phyloP scores from a whole-genome alignment of 495 filamentous ascomycete genomes.

The Parachaetomium inaequale region DNA sequence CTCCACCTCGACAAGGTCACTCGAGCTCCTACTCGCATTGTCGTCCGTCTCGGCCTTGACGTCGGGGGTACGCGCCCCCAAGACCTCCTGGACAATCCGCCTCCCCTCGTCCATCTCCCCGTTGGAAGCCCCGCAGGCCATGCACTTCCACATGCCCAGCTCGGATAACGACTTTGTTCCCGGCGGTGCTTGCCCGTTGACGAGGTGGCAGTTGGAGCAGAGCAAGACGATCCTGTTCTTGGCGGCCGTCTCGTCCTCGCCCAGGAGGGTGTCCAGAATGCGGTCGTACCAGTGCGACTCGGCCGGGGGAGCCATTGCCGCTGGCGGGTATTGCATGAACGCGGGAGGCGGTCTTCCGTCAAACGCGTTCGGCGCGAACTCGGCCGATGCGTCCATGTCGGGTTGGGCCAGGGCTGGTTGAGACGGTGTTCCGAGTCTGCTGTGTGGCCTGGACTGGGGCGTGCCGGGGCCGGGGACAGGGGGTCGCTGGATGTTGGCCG shows the following conservation, averaged over 20 bases:
- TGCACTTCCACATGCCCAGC: slow-evolving; percentile 85
- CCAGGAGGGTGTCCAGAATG: slow-evolving; percentile 83
- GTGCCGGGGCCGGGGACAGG: slow-evolving; percentile 16
- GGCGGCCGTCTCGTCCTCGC: slow-evolving; percentile 90
- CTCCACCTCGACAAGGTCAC: slow-evolving; percentile 40
- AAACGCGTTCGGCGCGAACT: slow-evolving; percentile 57
- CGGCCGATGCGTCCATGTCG: slow-evolving; percentile 38
- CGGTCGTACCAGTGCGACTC: slow-evolving; percentile 88
- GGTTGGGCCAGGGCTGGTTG: slow-evolving; percentile 17
- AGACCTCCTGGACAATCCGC: slow-evolving; percentile 53
- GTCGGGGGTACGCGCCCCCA: slow-evolving; percentile 21
- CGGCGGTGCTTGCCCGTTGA: slow-evolving; percentile 94
- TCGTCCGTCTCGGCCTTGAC: slow-evolving; percentile 27
- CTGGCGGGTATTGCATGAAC: slow-evolving; percentile 39
- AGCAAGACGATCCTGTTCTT: slow-evolving; percentile 90
- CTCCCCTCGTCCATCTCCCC: slow-evolving; percentile 68
- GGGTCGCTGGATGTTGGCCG: slow-evolving; percentile 70
- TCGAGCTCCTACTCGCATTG: slow-evolving; percentile 32
- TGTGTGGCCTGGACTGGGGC: slow-evolving; percentile 16
- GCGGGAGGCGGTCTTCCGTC: slow-evolving; percentile 43
- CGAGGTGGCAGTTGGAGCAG: slow-evolving; percentile 74
- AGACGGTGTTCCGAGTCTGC: slow-evolving; percentile 26
- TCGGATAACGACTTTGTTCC: slow-evolving; percentile 74
- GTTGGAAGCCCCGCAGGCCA: slow-evolving; percentile 78
- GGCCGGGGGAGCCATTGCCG: slow-evolving; percentile 38